Base-by-base conservation (phyloP, 495 filamentous ascomycete genomes). In the Melanomma pulvis-pyrius region DNA sequence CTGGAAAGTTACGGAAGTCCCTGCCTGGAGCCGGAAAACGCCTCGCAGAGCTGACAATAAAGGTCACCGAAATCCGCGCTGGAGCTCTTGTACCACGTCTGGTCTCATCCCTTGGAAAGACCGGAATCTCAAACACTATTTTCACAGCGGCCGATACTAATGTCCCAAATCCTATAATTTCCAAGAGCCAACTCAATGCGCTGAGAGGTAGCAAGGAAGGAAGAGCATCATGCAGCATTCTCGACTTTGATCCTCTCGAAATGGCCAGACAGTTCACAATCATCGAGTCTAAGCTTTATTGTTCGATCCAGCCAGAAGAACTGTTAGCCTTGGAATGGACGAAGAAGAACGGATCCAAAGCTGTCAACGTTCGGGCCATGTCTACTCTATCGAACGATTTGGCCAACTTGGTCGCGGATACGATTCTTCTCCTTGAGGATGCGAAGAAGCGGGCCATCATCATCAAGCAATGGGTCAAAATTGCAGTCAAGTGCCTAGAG, bases 381-480 rank as follows among this genome's bases (percentile, higher is more conserved):
- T 96, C 93, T 5, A 87, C 89, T 1, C 80, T 98, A 52, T 96
- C 94, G 0, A 98, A 91, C 0, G 92, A 97, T 60, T 80, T 98
- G 26, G 90, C 93, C 11, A 92, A 96, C 74, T 81, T 98, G 24
- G 96, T 99, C 22, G 92, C 92, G n/a, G 96, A 98, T 75, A 96
- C 90, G 1, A 96, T 98, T 68, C 84, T 99, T 15, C 85, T 88
- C 56, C 81, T 89, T 28, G 85, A 92, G 53, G 96, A 98, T 76
- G 86, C 87, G 13, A 98, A 97, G 82, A 96, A 92, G 79, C 86
- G 96, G 34, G 94, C 96, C 1, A 74, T 82, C 1, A 87, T 92
- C 49, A 94, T 99, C 80, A 98, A 99, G 80, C 92, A 97, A 70
- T 99, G 96, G 96, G 91, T 96, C 59, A 99, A 99, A 81, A 90